Base-by-base conservation (phyloP, 176 grass and related monocot species). In the Bonia amplexicaulis region DNA sequence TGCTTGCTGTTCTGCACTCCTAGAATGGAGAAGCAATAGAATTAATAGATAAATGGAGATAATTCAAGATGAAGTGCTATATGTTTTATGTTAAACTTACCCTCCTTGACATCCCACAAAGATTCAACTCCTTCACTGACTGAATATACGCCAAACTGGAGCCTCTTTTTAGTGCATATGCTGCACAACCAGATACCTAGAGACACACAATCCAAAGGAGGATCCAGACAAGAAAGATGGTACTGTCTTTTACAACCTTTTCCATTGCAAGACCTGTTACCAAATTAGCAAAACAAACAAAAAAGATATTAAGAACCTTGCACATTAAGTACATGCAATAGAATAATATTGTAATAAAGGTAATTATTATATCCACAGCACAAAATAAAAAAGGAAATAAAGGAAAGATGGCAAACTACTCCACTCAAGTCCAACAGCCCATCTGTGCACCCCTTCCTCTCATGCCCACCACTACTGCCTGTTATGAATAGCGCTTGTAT, bases 91-190 rank as follows among this genome's bases (percentile, higher is more conserved):
- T 69, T 46, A 60, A 49, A 80, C 39, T 89, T 89, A 97, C 95
- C 92, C 11, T 94, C 95, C 90, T 93, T 97, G 74, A 92, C 77
- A 89, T 94, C 87, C 90, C 88, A 97, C 73, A 94, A 57, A 86
- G 86, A 92, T 70, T 97, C 92, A 73, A 97, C 82, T 53, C 84
- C 92, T 74, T 92, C 81, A 76, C 77, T 87, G 72, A 97, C 74
- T 51, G 92, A 88, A 81, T 89, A 81, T 66, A 92, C 51, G 11
- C 90, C 95, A 47, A 83, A 94, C 87, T 89, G 88, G 68, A 97
- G 79, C 83, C 79, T 94, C 77, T 81, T 89, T 89, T 94, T 92
- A 40, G 76, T 77, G 74, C 95, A 97, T 80, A 57, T 13, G 45
- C 80, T 69, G 27, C 95, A 97, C 78, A 92, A 61, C 95, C 95